Evolutionary conservation across 1,284 basidiomycete species (phyloP).

Genomic region (Pterulicium gracile): DNA sequence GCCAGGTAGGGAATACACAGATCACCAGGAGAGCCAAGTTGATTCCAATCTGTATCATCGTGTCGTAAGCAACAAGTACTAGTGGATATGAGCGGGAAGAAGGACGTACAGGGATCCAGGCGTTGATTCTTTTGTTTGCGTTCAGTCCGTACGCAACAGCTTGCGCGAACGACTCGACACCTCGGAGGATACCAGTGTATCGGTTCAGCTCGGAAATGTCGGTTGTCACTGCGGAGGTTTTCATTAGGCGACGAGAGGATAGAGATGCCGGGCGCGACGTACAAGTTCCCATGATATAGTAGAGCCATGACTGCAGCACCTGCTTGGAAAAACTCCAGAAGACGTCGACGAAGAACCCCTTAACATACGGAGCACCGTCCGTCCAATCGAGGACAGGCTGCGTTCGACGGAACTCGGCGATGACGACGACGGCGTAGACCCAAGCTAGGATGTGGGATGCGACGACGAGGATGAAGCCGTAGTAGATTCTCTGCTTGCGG

Average conservation of each 20-base stretch:
- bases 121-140: constrained; percentile 2
- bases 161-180: constrained; percentile 8
- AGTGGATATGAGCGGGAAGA: neutral
- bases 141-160: constrained; percentile 8
- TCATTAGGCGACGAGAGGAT: too few species aligned
- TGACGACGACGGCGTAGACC: constrained; percentile 9
- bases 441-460: constrained; percentile 6
- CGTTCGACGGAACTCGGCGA: constrained; percentile 4
- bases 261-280: neutral
- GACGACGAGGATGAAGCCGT: constrained; percentile 7
- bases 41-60: constrained; percentile 5
- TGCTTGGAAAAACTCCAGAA: constrained; percentile 9
- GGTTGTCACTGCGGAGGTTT: constrained; percentile 4
- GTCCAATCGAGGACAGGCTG: constrained; percentile 7
- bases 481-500: constrained; percentile 1
- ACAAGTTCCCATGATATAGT: constrained; percentile 9
- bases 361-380: constrained; percentile 2
- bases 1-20: constrained; percentile 7
- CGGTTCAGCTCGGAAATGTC: constrained; percentile 8
- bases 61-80: neutral
- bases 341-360: constrained; percentile 9
- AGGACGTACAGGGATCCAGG: constrained; percentile 7
- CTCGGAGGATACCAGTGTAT: constrained; percentile 8
- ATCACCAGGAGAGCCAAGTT: constrained; percentile 7
- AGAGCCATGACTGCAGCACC: constrained; percentile 7